These are phyloP conservation scores for Pichiaceae sp. DNA, from an alignment of 1,139 yeast genomes.

Conservation along the genomic window DNA sequence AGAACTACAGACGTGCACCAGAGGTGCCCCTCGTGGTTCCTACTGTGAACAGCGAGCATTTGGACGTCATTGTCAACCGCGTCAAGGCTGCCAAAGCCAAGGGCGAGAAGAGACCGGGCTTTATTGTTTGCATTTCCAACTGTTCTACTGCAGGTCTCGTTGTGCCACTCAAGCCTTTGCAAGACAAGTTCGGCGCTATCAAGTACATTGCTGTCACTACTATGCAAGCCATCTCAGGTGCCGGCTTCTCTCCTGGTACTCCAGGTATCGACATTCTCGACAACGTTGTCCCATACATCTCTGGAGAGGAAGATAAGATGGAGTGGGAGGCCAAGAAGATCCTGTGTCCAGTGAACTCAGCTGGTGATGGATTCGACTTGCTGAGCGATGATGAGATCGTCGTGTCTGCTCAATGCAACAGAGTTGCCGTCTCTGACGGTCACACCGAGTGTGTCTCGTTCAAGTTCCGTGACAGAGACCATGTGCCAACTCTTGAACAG, in stretches of 20 bases:
- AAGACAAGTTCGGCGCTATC: conserved; percentile 82
- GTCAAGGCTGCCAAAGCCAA: conserved; percentile 41
- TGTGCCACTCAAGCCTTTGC: conserved; percentile 90
- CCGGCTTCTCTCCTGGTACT: conserved; percentile 97
- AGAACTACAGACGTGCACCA: conserved; percentile 83
- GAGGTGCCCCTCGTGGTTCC: conserved; percentile 94
- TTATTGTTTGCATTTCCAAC: conserved; percentile 89
- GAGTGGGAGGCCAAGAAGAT: conserved; percentile 98
- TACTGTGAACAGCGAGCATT: conserved; percentile 90
- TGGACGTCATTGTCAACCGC: conserved; percentile 62
- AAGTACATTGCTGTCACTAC: conserved; percentile 85
- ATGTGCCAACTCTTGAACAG: conserved; percentile 73
- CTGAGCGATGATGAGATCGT: conserved; percentile 64
- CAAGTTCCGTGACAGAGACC: conserved; percentile 67
- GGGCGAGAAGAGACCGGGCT: conserved; percentile 60
- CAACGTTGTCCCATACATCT: conserved; percentile 87
- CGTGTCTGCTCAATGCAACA: conserved; percentile 93
- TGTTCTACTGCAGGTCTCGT: conserved; percentile 98
- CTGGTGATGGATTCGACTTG: conserved; percentile 50
- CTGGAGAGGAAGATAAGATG: conserved; percentile 97
- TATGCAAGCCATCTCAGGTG: conserved; percentile 96
- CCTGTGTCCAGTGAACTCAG: conserved; percentile 53
- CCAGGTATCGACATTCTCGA: conserved; percentile 92
- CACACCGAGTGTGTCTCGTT: conserved; percentile 94
- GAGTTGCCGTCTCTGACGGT: conserved; percentile 96